Percentiles rank a stretch among this genome's conserved stretches.
These are phyloP conservation scores for Termitomyces sp. DNA, from an alignment of 768 basidiomycete genomes.

Conservation along the genomic window DNA sequence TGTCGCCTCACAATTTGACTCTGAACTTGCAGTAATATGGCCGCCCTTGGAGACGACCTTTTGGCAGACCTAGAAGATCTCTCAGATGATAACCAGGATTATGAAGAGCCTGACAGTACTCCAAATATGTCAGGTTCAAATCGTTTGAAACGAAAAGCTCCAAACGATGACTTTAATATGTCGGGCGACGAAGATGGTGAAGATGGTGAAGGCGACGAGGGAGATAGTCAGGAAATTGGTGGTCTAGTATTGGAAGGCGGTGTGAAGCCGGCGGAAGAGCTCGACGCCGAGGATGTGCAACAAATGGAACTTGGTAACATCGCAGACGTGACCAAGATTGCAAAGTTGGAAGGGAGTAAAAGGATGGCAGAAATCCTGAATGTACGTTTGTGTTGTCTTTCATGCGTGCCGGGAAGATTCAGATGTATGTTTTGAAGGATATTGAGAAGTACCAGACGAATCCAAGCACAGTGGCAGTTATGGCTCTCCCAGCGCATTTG, in stretches of 20 bases:
- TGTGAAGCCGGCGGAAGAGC: slow-evolving; percentile 89
- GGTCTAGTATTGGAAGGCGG: slow-evolving; percentile 81
- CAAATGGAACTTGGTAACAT: slow-evolving; percentile 86
- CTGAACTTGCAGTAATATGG: slow-evolving; percentile 38
- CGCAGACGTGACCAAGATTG: slow-evolving; percentile 83
- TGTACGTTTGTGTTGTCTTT: slow-evolving; percentile 31
- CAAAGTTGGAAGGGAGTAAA: slow-evolving; percentile 85
- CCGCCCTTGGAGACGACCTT: slow-evolving; percentile 86
- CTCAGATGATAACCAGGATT: slow-evolving; percentile 59
- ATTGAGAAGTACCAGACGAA: slow-evolving; percentile 81
- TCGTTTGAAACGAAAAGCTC: slow-evolving; percentile 61
- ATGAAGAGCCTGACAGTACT: slow-evolving; percentile 19
- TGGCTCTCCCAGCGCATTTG: slow-evolving; percentile 75
- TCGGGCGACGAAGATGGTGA: slow-evolving; percentile 51
- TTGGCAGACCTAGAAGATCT: slow-evolving; percentile 88
- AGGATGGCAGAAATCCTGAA: slow-evolving; percentile 83
- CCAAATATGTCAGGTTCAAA: slow-evolving; percentile 20
- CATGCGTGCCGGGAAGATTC: neutral
- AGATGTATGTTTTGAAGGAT: slow-evolving; percentile 48
- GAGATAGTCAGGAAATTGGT: slow-evolving; percentile 39
- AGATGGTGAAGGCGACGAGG: slow-evolving; percentile 39
- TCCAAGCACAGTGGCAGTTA: slow-evolving; percentile 75
- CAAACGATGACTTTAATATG: slow-evolving; percentile 48
- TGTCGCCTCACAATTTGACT: neutral
- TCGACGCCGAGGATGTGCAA: slow-evolving; percentile 91